Base-by-base conservation (phyloP, 208 protist species). In the Trypanosoma mega region DNA sequence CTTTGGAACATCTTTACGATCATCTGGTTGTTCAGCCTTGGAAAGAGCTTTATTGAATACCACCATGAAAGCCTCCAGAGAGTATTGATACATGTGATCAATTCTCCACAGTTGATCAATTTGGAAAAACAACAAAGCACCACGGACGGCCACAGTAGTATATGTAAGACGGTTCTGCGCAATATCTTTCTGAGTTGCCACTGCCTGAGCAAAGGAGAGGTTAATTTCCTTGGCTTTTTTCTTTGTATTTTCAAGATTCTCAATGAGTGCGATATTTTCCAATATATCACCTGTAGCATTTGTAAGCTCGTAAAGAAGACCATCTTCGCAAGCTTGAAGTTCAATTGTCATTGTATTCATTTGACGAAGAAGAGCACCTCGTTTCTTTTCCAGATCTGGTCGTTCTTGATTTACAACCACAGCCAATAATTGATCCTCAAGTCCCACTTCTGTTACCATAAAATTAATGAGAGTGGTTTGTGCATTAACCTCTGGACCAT, bases 391-490 rank as follows among this genome's bases (percentile, higher is more conserved):
- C 12, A 99, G 77, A 57, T 99, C 98, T 8, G 98, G 97, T 20
- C 95, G 86, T 74, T 99, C 97, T 61, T 98, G 85, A 70, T 95
- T 97, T 30, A 99, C 98, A 12, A 99, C 98, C 18, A 98, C 83
- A 3, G 97, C 98, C 11, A 99, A 85, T 58, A 99, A 85, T 88
- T 99, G 98, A 64, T 99, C 98, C 82, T 99, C 98, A 36, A 99
- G 86, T 57, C 98, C 98, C 23, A 93, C 91, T 63, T 98, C 89
- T 8, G 98, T 99, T 45, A 99, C 97, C 81, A 98, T 99, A 74
- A 99, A 99, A 85, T 99, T 99, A 76, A 99, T 98, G 24, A 99
- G 67, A 5, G 98, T 99, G 27, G 95, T 98, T 80, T 99, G 97
- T 9, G 97, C 97, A 72, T 98, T 97, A 51, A 99, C 96, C 81